phyloP scores from a whole-genome alignment of 2,329 filamentous ascomycete species.

The Aaosphaeria pasadenensis region DNA sequence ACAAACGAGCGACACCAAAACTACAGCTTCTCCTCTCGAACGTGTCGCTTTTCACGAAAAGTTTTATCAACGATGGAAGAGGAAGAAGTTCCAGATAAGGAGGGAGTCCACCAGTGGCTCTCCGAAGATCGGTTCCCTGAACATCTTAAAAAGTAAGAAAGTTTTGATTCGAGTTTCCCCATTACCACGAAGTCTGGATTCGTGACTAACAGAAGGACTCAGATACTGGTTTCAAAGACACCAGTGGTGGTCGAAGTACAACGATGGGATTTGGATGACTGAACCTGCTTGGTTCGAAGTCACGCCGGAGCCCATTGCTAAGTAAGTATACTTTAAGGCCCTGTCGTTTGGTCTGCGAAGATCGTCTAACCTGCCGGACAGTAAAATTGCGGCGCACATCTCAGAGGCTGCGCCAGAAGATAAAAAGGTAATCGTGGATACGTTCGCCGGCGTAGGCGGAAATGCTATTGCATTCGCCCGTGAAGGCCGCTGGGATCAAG shows the following conservation, averaged over 20 bases:
- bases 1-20: no score
- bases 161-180: neutral
- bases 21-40: no score
- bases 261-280: conserved; percentile 86
- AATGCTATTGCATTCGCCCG: conserved; percentile 94
- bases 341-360: neutral
- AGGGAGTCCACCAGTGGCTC: conserved; percentile 66
- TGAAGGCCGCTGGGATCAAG: conserved; percentile 71
- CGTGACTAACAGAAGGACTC: neutral
- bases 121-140: conserved; percentile 68
- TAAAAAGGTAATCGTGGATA: conserved; percentile 73
- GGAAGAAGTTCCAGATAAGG: conserved; percentile 14
- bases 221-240: conserved; percentile 92
- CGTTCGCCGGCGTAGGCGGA: conserved; percentile 87
- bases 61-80: conserved; percentile 11
- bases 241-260: conserved; percentile 82
- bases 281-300: conserved; percentile 96
- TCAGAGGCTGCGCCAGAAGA: conserved; percentile 50
- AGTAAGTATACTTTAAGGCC: conserved; percentile 46
- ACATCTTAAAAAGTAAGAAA: conserved; percentile 75
- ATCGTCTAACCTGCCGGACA: neutral
- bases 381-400: conserved; percentile 74
- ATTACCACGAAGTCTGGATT: neutral
- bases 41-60: no score
- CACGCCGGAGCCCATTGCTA: conserved; percentile 87